phyloP scores from a whole-genome alignment of 1,139 yeast genomes.

The Entelexis sorbosivorans region DNA sequence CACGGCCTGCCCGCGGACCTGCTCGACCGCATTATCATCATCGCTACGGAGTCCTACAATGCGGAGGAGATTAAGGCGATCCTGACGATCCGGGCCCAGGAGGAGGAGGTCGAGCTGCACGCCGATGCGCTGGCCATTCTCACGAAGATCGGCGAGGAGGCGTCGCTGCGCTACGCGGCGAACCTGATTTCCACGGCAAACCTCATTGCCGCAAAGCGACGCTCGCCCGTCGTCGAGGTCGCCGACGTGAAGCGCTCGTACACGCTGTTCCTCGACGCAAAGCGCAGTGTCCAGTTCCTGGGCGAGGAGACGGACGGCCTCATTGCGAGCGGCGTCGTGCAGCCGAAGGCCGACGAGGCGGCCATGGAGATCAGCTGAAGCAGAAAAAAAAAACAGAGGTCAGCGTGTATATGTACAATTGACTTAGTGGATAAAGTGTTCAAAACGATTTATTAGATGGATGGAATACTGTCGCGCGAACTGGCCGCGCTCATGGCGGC shows the following conservation, averaged over 20 bases:
- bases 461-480: too few relatives aligned
- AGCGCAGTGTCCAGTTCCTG: conserved; percentile 54
- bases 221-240: conserved; percentile 59
- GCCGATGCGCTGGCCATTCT: conserved; percentile 79
- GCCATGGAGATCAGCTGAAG: conserved; percentile 13
- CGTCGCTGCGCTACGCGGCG: conserved; percentile 85
- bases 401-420: background rate
- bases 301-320: conserved; percentile 22
- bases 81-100: conserved; percentile 82
- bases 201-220: conserved; percentile 73
- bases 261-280: conserved; percentile 74
- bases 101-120: conserved; percentile 83
- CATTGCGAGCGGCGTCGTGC: conserved; percentile 15
- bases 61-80: conserved; percentile 80
- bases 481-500: too few relatives aligned
- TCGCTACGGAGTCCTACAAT: conserved; percentile 67
- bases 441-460: too few relatives aligned
- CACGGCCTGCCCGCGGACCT: conserved; percentile 94
- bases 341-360: conserved; percentile 10
- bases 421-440: background rate
- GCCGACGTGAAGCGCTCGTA: conserved; percentile 83
- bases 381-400: background rate
- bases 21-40: conserved; percentile 85
- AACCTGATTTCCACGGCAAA: conserved; percentile 83
- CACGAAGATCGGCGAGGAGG: conserved; percentile 86